Evolutionary conservation across 768 basidiomycete genomes (phyloP).

Genomic region (Trametes elegans): DNA sequence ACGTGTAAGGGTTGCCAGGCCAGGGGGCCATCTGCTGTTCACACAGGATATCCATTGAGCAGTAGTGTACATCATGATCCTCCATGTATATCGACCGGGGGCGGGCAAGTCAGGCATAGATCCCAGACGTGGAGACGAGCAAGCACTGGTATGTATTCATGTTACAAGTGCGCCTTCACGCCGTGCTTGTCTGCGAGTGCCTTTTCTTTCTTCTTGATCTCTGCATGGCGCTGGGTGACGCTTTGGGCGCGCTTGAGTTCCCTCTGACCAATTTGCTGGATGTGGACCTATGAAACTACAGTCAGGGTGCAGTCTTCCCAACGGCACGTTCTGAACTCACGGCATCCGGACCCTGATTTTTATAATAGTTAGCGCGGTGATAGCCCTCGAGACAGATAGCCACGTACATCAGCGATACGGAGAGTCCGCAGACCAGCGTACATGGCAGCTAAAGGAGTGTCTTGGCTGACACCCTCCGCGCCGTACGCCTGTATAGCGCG

Average conservation of each 20-base stretch:
- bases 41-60: background rate
- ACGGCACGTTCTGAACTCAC: constrained; percentile 35
- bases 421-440: constrained; percentile 86
- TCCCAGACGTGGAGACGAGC: background rate
- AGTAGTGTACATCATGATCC: background rate
- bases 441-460: constrained; percentile 72
- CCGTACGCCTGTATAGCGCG: constrained; percentile 96
- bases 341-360: constrained; percentile 83
- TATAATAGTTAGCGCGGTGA: constrained; percentile 7
- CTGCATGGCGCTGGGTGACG: constrained; percentile 53
- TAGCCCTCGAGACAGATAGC: background rate
- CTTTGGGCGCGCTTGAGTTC: constrained; percentile 78
- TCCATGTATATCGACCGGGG: background rate
- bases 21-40: too few species aligned
- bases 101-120: background rate
- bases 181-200: constrained; percentile 57
- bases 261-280: constrained; percentile 90
- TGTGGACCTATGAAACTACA: constrained; percentile 64
- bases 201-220: constrained; percentile 60
- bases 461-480: constrained; percentile 94
- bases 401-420: constrained; percentile 78
- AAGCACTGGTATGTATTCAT: background rate
- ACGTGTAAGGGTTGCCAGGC: too few species aligned
- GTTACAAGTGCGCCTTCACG: constrained; percentile 55
- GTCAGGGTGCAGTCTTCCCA: background rate